Conservation (phyloP, 495 filamentous ascomycete species). For the Penicillium soppii region DNA sequence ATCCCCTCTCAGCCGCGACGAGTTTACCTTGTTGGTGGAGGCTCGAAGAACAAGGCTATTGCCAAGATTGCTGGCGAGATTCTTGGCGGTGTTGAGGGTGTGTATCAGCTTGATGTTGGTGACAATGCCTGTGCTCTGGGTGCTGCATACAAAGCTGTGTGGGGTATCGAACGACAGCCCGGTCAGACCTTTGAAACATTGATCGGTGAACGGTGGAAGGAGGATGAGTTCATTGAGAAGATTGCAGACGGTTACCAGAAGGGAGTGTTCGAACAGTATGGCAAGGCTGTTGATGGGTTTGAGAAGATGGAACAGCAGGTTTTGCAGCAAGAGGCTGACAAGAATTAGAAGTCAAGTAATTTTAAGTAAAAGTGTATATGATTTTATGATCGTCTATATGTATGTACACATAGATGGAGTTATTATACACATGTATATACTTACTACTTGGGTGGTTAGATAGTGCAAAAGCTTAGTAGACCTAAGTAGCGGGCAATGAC, state of each 20-base stretch:
- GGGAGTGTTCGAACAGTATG: constrained; percentile 74
- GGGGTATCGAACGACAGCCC: constrained; percentile 70
- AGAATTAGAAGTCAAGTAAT: not conserved
- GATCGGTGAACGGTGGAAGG: constrained; percentile 78
- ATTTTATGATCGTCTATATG: too few relatives aligned
- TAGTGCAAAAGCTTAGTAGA: too few relatives aligned
- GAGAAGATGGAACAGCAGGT: constrained; percentile 72
- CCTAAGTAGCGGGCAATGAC: too few relatives aligned
- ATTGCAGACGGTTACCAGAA: constrained; percentile 78
- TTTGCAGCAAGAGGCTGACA: constrained; percentile 39
- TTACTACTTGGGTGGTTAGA: too few relatives aligned
- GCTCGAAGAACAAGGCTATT: constrained; percentile 83
- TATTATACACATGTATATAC: too few relatives aligned
- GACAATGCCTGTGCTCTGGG: constrained; percentile 94
- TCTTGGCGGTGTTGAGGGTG: constrained; percentile 82
- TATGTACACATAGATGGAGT: too few relatives aligned
- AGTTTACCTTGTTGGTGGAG: constrained; percentile 92
- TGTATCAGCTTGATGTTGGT: constrained; percentile 91
- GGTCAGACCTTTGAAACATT: constrained; percentile 85
- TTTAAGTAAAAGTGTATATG: not conserved
- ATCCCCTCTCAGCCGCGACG: constrained; percentile 83
- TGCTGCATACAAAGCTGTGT: constrained; percentile 95
- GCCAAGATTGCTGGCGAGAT: constrained; percentile 78
- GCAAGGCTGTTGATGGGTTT: constrained; percentile 72
- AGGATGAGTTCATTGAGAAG: constrained; percentile 76